Conservation (phyloP, 2,329 filamentous ascomycete species). For the Myriosclerotinia duriaeana region DNA sequence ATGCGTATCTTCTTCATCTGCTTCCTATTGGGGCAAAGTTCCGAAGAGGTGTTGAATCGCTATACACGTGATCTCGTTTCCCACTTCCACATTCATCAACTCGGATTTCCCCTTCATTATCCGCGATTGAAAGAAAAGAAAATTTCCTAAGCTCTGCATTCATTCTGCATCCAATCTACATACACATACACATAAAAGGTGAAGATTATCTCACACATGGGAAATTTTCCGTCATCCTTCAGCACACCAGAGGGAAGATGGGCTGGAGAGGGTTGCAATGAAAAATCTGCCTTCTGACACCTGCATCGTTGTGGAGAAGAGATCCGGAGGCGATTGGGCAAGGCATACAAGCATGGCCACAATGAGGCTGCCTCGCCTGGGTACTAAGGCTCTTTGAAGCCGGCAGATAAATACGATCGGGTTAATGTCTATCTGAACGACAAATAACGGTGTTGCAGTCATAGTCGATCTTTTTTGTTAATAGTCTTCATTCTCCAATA, state of each 20-base stretch:
- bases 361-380: slow-evolving; percentile 7
- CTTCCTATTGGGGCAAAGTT: slow-evolving; percentile 14
- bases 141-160: slow-evolving; percentile 5
- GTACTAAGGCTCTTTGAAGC: neutral
- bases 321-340: slow-evolving; percentile 3
- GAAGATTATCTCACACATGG: slow-evolving; percentile 13
- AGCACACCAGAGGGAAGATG: neutral
- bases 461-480: neutral
- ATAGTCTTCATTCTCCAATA: neutral
- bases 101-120: slow-evolving; percentile 20
- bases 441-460: slow-evolving; percentile 16
- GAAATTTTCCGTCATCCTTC: neutral
- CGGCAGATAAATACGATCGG: slow-evolving; percentile 16
- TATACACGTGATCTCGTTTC: neutral
- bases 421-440: slow-evolving; percentile 1
- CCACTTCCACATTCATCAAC: neutral
- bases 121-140: slow-evolving; percentile 16
- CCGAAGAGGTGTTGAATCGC: neutral
- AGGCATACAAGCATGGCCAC: slow-evolving; percentile 14
- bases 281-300: slow-evolving; percentile 12
- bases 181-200: slow-evolving; percentile 1
- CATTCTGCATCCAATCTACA: slow-evolving; percentile 11
- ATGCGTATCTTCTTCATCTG: slow-evolving; percentile 12
- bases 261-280: slow-evolving; percentile 1
- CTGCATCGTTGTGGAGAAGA: slow-evolving; percentile 18